Evolutionary conservation across 2,329 filamentous ascomycete genomes (phyloP).

Genomic region (Hypoxylon sp.): DNA sequence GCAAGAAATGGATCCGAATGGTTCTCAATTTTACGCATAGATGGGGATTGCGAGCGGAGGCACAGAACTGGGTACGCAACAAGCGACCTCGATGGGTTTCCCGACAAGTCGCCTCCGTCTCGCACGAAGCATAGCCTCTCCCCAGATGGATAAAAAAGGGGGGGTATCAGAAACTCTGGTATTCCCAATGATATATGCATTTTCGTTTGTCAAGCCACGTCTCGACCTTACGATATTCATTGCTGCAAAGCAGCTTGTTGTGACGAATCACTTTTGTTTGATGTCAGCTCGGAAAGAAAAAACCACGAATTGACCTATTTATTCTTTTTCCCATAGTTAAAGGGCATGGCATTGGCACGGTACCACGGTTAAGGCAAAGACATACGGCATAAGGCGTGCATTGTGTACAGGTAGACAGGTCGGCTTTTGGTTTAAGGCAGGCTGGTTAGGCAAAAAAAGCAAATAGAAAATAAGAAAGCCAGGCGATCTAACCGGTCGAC

Average conservation of each 20-base stretch:
- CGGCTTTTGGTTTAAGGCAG: constrained; percentile 38
- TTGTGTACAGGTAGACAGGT: constrained; percentile 48
- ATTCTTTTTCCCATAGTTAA: constrained; percentile 24
- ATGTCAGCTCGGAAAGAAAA: constrained; percentile 23
- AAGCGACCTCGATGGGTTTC: constrained; percentile 32
- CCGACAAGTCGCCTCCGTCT: constrained; percentile 28
- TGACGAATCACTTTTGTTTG: constrained; percentile 37
- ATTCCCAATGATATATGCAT: constrained; percentile 42
- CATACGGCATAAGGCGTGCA: constrained; percentile 43
- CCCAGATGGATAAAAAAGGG: constrained; percentile 26
- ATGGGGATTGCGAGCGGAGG: constrained; percentile 35
- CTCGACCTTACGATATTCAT: constrained; percentile 36
- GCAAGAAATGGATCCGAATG: constrained; percentile 31
- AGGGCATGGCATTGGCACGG: constrained; percentile 45
- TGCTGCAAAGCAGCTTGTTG: constrained; percentile 30
- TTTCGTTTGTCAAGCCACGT: constrained; percentile 43
- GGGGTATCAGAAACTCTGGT: constrained; percentile 10
- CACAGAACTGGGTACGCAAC: constrained; percentile 34
- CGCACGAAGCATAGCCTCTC: constrained; percentile 25
- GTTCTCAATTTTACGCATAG: constrained; percentile 38
- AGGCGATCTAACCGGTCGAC: constrained; percentile 33
- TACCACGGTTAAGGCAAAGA: constrained; percentile 38
- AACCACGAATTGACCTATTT: constrained; percentile 37
- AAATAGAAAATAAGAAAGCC: constrained; percentile 34
- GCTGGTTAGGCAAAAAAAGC: constrained; percentile 37